Base-by-base conservation (phyloP, 768 basidiomycete genomes). In the Xanthoconium stramineum region DNA sequence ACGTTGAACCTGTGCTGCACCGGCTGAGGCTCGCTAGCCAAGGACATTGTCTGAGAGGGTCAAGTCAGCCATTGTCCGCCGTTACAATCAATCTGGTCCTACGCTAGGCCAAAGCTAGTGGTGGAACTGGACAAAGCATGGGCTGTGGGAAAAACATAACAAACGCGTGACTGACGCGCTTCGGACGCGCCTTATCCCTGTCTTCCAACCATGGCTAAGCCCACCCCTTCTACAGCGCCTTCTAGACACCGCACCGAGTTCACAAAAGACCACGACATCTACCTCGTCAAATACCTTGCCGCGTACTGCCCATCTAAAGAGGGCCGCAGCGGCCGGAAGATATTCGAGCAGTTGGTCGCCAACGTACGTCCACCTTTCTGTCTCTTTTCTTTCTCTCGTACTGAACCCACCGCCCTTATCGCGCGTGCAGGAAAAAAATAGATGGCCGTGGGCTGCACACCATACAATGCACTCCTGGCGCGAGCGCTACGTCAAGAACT, bases 391-490 rank as follows among this genome's bases (percentile, higher is more conserved):
- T 39, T 1, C 12, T n/a, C 29, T 14, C 20, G 33, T 24, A 4
- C 24, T 24, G 24, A 24, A 24, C 24, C 24, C 24, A 24, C 24
- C 24, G 4, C 9, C 12, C 33, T 35, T 6, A 35, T 35, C 33
- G 24, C 33, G 32, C 19, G 14, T 49, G n/a, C 56, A 83, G 82
- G 66, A 57, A 24, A 55, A 72, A 0, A 60, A 63, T 0, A 69
- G 65, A 56, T 86, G 83, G 82, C 68, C 74, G 12, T 87, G 83
- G 82, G 68, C 77, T n/a, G 57, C 47, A 17, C 69, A 66, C 7
- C 86, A 86, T 65, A 4, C 83, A 3, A 82, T 76, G 81, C 74
- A 75, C n/a, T 83, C 83, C 5, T 88, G 86, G 86, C 78, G 83
- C 24, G 78, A 82, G 45, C 75, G 79, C n/a, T 88, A 87, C 60